Percentiles rank a stretch among this genome's conserved stretches.
phyloP scores from a whole-genome alignment of 371 early-diverging fungal species.

The Amoeboaphelidium protococcarum region DNA sequence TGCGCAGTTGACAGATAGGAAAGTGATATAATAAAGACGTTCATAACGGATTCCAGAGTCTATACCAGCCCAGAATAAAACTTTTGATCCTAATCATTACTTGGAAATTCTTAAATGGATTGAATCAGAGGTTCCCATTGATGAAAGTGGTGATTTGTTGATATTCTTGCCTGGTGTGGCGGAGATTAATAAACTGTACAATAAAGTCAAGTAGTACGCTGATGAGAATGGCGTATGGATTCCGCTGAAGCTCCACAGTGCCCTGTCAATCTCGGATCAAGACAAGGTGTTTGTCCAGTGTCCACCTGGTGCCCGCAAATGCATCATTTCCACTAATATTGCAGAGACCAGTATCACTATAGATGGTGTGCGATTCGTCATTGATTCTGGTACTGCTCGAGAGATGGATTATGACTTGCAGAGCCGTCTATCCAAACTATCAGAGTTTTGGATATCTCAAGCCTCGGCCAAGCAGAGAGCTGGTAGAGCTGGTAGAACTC shows the following conservation, averaged over 20 bases:
- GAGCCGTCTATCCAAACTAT: constrained; percentile 10
- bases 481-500: constrained; percentile 27
- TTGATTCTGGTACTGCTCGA: constrained; percentile 34
- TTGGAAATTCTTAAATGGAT: no score
- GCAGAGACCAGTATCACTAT: constrained; percentile 72
- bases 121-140: constrained; percentile 18
- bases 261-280: constrained; percentile 37
- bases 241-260: constrained; percentile 32
- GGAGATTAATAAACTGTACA: constrained; percentile 29
- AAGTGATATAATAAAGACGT: no score
- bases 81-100: no score
- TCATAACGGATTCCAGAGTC: no score
- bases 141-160: constrained; percentile 41
- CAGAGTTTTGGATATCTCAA: constrained; percentile 17
- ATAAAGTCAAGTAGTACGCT: constrained; percentile 12
- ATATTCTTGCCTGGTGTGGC: constrained; percentile 69
- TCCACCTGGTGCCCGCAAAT: constrained; percentile 35
- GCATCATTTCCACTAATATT: constrained; percentile 75
- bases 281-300: constrained; percentile 36
- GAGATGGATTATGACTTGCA: constrained; percentile 14
- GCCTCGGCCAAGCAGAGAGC: constrained; percentile 17
- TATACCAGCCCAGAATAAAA: no score
- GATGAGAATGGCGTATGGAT: constrained; percentile 26
- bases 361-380: constrained; percentile 37
- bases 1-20: no score